A percentile compares a stretch with the other conserved stretches of the same genome.
Conservation (phyloP, 176 grass and related monocot genomes). For the Aegilops bicornis region DNA sequence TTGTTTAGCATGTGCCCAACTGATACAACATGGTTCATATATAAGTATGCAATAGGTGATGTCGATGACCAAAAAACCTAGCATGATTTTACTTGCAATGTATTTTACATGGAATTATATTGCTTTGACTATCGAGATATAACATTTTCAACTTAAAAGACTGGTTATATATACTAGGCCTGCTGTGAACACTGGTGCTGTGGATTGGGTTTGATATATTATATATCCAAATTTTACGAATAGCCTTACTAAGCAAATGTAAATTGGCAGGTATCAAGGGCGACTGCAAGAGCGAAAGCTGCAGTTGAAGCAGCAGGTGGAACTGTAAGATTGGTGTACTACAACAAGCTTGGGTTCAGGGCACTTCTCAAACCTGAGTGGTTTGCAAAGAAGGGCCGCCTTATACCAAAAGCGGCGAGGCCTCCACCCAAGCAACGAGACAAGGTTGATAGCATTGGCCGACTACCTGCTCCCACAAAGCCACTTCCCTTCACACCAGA, state of each 20-base stretch:
- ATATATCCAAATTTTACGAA: background rate
- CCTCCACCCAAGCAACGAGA: slow-evolving; percentile 88
- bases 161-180: background rate
- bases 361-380: slow-evolving; percentile 89
- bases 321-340: slow-evolving; percentile 83
- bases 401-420: slow-evolving; percentile 72
- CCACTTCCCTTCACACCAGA: slow-evolving; percentile 69
- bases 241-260: background rate
- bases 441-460: slow-evolving; percentile 79
- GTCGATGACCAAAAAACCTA: background rate
- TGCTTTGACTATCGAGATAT: background rate
- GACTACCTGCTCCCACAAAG: slow-evolving; percentile 76
- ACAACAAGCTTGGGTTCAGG: slow-evolving; percentile 85
- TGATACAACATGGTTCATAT: background rate
- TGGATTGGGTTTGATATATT: background rate
- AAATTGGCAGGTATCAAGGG: slow-evolving; percentile 48
- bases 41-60: background rate
- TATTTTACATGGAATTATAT: background rate
- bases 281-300: slow-evolving; percentile 80
- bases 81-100: background rate
- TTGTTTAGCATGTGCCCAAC: background rate
- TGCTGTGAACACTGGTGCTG: background rate
- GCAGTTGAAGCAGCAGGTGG: slow-evolving; percentile 81
- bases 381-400: slow-evolving; percentile 91
- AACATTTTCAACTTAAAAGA: background rate